Conservation (phyloP, 306 rosid genomes). For the Nissolia schottii region DNA sequence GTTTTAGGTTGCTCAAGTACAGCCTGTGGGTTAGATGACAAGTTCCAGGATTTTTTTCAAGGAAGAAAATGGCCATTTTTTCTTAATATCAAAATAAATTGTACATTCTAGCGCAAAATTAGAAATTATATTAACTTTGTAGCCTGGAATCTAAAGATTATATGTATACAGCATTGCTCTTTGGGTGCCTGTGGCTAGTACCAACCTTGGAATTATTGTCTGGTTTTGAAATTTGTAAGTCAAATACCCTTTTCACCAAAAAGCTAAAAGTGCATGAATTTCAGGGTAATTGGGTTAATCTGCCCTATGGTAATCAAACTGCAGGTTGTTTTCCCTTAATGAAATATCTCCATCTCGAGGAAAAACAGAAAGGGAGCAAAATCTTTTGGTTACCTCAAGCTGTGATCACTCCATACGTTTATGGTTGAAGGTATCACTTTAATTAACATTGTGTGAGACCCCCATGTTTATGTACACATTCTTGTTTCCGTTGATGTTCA, state of each 20-base stretch:
- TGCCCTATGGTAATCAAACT: slow-evolving; percentile 22
- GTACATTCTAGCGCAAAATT: neutral
- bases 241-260: neutral
- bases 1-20: neutral
- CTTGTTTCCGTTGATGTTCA: neutral
- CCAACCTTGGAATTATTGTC: neutral
- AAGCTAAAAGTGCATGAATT: neutral
- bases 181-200: neutral
- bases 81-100: neutral
- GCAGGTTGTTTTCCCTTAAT: slow-evolving; percentile 66
- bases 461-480: neutral
- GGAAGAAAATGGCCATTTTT: no score
- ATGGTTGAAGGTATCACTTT: slow-evolving; percentile 72
- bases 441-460: neutral
- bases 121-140: neutral
- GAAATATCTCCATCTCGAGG: slow-evolving; percentile 48
- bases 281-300: neutral
- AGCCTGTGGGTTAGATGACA: neutral
- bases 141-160: neutral
- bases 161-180: neutral
- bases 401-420: slow-evolving; percentile 76
- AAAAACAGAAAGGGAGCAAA: slow-evolving; percentile 34
- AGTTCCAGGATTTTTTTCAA: no score
- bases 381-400: slow-evolving; percentile 74
- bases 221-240: neutral